phyloP scores from a whole-genome alignment of 2,329 filamentous ascomycete genomes.

The Fusarium beomiforme region DNA sequence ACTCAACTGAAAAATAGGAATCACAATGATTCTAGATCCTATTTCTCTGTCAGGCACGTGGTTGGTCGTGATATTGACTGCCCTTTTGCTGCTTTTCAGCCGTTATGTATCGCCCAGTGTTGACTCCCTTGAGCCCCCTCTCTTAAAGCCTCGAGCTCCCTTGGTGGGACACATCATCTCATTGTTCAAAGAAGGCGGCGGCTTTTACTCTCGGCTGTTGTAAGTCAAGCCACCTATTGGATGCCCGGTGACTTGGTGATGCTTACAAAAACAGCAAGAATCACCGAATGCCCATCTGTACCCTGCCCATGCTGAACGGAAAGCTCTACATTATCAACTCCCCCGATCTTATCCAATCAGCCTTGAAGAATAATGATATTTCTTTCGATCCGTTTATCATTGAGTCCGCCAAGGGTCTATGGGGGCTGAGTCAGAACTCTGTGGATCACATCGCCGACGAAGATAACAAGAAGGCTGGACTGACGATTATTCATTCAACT shows the following conservation, averaged over 20 bases:
- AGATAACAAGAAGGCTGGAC: neutral
- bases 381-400: constrained; percentile 54
- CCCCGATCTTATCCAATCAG: constrained; percentile 50
- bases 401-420: constrained; percentile 39
- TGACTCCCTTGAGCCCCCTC: constrained; percentile 18
- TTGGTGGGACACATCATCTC: constrained; percentile 31
- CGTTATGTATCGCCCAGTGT: neutral
- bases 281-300: constrained; percentile 49
- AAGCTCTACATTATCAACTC: constrained; percentile 57
- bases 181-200: constrained; percentile 12
- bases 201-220: constrained; percentile 27
- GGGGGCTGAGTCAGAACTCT: constrained; percentile 12
- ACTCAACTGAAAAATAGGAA: no score
- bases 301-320: constrained; percentile 54
- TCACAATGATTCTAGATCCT: constrained; percentile 3
- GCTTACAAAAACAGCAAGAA: constrained; percentile 37
- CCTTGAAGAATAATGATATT: constrained; percentile 53
- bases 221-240: no score
- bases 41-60: neutral
- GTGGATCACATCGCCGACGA: neutral
- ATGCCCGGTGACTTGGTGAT: no score
- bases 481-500: constrained; percentile 10
- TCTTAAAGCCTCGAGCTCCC: constrained; percentile 20
- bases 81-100: neutral
- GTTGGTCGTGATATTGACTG: neutral